Conservation (phyloP, 169 alveolate species). For the Eimeria maxima region DNA sequence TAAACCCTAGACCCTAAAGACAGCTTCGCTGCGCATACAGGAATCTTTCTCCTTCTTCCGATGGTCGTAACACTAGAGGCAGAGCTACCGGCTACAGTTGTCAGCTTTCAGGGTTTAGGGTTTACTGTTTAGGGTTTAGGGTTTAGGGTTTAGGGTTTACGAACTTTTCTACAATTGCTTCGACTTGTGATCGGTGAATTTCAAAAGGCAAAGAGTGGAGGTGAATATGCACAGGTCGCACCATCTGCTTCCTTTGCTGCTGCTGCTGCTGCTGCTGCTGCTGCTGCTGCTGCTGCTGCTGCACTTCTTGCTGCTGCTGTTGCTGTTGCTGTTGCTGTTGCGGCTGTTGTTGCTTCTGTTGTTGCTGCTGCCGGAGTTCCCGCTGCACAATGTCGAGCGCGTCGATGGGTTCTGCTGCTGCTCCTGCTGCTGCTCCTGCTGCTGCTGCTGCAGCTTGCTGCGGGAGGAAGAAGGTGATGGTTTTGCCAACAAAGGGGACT, state of each 20-base stretch:
- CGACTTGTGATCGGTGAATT: slow-evolving; percentile 56
- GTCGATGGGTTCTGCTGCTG: neutral
- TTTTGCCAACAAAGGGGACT: slow-evolving; percentile 31
- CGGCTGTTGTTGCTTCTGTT: too few relatives aligned
- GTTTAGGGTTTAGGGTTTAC: slow-evolving; percentile 9
- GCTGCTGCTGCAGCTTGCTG: neutral
- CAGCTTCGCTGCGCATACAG: neutral
- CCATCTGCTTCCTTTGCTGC: neutral
- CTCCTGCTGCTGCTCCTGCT: too few relatives aligned
- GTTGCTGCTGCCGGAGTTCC: too few relatives aligned
- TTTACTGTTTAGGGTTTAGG: slow-evolving; percentile 38
- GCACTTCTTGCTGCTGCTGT: neutral
- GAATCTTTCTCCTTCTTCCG: too few relatives aligned
- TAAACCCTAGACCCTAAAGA: slow-evolving; percentile 26
- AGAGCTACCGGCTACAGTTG: neutral
- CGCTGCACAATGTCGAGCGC: neutral
- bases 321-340: slow-evolving; percentile 35
- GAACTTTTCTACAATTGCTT: slow-evolving; percentile 38
- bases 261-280: slow-evolving; percentile 44
- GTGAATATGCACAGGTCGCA: slow-evolving; percentile 60
- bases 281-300: slow-evolving; percentile 41
- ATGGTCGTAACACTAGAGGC: neutral
- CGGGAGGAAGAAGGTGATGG: slow-evolving; percentile 31
- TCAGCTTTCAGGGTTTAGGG: neutral
- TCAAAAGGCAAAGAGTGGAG: slow-evolving; percentile 65